These are phyloP conservation scores for Tolypocladium capitatum DNA, from an alignment of 2,329 filamentous ascomycete genomes.

Conservation along the genomic window DNA sequence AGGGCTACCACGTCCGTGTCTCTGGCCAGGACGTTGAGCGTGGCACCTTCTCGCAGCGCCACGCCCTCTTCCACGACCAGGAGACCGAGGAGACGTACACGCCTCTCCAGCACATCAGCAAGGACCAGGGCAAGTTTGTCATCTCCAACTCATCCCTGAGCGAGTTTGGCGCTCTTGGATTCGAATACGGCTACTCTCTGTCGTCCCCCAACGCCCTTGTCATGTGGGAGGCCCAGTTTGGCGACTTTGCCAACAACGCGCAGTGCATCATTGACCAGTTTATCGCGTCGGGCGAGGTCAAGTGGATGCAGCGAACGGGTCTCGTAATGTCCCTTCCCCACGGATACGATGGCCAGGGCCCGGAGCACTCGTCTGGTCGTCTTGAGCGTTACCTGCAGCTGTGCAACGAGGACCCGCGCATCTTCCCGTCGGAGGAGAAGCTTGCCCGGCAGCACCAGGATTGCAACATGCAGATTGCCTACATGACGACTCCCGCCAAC, in stretches of 20 bases:
- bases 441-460: constrained; percentile 96
- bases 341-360: constrained; percentile 95
- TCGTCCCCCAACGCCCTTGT: constrained; percentile 94
- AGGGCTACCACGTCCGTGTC: constrained; percentile 94
- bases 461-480: constrained; percentile 97
- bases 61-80: constrained; percentile 95
- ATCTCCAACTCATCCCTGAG: constrained; percentile 89
- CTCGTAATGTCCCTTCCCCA: constrained; percentile 93
- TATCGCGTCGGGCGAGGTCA: constrained; percentile 90
- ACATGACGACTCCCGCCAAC: constrained; percentile 94
- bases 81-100: constrained; percentile 88
- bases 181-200: constrained; percentile 97
- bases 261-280: constrained; percentile 99
- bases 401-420: constrained; percentile 90
- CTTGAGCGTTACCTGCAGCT: constrained; percentile 96
- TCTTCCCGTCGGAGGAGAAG: constrained; percentile 81
- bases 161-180: constrained; percentile 65
- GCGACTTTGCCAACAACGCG: constrained; percentile 98
- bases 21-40: constrained; percentile 98
- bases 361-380: constrained; percentile 93
- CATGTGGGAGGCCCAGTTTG: constrained; percentile 99
- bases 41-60: constrained; percentile 97
- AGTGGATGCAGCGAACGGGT: constrained; percentile 97
- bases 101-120: constrained; percentile 74
- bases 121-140: constrained; percentile 89